Evolutionary conservation across 2,329 filamentous ascomycete species (phyloP).

Genomic region (Alternaria rosae): DNA sequence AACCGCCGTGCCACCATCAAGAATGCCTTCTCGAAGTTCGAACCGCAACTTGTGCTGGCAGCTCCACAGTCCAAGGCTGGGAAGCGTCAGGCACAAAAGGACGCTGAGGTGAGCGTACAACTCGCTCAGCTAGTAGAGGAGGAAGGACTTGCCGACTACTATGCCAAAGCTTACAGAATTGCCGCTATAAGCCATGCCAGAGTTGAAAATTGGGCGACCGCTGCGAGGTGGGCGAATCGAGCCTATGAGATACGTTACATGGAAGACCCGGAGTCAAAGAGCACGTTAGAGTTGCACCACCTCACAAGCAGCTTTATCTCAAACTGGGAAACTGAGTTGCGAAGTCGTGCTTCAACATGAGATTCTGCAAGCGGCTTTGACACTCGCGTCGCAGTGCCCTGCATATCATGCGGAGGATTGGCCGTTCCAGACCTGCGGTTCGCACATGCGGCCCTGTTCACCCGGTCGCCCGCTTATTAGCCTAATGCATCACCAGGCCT

Average conservation of each 20-base stretch:
- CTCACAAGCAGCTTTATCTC: slow-evolving; percentile 39
- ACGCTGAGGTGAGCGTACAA: slow-evolving; percentile 37
- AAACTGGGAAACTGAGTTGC: slow-evolving; percentile 41
- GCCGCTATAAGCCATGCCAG: slow-evolving; percentile 42
- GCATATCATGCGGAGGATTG: neutral
- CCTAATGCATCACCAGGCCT: slow-evolving; percentile 26
- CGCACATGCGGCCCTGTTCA: slow-evolving; percentile 30
- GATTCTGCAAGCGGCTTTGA: neutral
- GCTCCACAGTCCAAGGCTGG: slow-evolving; percentile 30
- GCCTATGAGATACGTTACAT: slow-evolving; percentile 39
- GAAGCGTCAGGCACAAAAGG: slow-evolving; percentile 32
- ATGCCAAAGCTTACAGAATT: slow-evolving; percentile 42
- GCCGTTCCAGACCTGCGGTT: slow-evolving; percentile 14
- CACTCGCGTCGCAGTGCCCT: neutral
- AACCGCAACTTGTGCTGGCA: slow-evolving; percentile 32
- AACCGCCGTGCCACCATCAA: slow-evolving; percentile 36
- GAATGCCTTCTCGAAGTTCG: slow-evolving; percentile 36
- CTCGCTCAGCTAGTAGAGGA: slow-evolving; percentile 43
- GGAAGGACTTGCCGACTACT: slow-evolving; percentile 47
- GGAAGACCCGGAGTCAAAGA: slow-evolving; percentile 36
- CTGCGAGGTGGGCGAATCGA: slow-evolving; percentile 42
- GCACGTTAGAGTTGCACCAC: slow-evolving; percentile 39
- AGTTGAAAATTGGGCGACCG: slow-evolving; percentile 40
- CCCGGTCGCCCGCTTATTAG: slow-evolving; percentile 29
- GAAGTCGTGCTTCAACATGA: slow-evolving; percentile 8